These are phyloP conservation scores for Cocos nucifera DNA, from an alignment of 176 grass and related monocot genomes.

Conservation along the genomic window DNA sequence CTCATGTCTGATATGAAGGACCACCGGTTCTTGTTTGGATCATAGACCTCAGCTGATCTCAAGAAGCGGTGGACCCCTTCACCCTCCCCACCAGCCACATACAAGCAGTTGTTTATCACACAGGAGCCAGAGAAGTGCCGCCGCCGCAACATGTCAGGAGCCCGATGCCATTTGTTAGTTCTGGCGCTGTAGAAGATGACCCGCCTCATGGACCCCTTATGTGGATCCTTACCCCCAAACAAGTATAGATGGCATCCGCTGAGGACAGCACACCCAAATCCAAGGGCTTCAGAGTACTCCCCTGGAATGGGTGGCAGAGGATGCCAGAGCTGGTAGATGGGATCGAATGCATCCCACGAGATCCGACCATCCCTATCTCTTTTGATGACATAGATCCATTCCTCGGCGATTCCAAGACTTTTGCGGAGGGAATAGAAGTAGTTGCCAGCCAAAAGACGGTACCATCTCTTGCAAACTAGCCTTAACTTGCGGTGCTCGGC, in stretches of 20 bases:
- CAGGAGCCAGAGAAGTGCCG: constrained; percentile 45
- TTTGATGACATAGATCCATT: constrained; percentile 66
- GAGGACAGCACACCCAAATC: constrained; percentile 62
- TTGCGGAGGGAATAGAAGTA: constrained; percentile 71
- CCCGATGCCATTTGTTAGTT: constrained; percentile 75
- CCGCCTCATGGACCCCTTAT: constrained; percentile 41
- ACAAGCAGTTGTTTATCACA: constrained; percentile 58
- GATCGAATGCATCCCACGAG: constrained; percentile 56
- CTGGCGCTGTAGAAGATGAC: constrained; percentile 77
- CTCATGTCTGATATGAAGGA: constrained; percentile 55
- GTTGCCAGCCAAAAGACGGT: constrained; percentile 61
- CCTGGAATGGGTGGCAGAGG: constrained; percentile 43
- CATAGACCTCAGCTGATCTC: constrained; percentile 51
- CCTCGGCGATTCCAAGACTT: constrained; percentile 41
- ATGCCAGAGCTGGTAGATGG: constrained; percentile 41
- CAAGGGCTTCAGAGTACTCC: constrained; percentile 49
- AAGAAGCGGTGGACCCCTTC: constrained; percentile 29
- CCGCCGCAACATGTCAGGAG: constrained; percentile 67
- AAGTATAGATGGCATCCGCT: constrained; percentile 70
- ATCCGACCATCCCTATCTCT: constrained; percentile 40
- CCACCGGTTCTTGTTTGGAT: constrained; percentile 77
- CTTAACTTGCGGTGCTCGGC: constrained; percentile 48
- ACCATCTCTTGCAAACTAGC: constrained; percentile 62
- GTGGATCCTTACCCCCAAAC: constrained; percentile 39
- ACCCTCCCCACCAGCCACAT: constrained; percentile 60